Base-by-base conservation (phyloP, 139 green algal genomes). In the Coccomyxa sp. region DNA sequence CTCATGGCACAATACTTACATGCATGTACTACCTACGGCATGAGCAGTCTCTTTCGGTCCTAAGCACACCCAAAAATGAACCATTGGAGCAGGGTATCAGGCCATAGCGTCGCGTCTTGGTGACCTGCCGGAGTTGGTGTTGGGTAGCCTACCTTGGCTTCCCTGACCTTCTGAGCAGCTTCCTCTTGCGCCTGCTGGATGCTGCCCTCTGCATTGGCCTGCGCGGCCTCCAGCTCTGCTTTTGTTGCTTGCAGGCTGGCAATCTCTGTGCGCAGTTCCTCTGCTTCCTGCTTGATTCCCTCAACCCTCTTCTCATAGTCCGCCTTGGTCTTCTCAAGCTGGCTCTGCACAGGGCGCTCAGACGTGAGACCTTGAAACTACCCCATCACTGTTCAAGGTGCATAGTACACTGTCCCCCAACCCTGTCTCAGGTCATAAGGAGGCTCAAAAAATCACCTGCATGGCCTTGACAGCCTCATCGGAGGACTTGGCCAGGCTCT, bases 391-490 rank as follows among this genome's bases (percentile, higher is more conserved):
- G n/a, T n/a, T n/a, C n/a, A n/a, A n/a, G n/a, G n/a, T n/a, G n/a
- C n/a, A n/a, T n/a, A n/a, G n/a, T n/a, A n/a, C n/a, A n/a, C n/a
- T n/a, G n/a, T n/a, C n/a, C n/a, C n/a, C n/a, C n/a, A n/a, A n/a
- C n/a, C n/a, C n/a, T n/a, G n/a, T n/a, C n/a, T n/a, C n/a, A n/a
- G n/a, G n/a, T n/a, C n/a, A n/a, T n/a, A n/a, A n/a, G n/a, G n/a
- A n/a, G n/a, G n/a, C n/a, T n/a, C n/a, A n/a, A n/a, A n/a, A n/a
- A n/a, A n/a, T n/a, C n/a, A n/a, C 81, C 73, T 85, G 78, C 77
- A 82, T 85, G 39, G 40, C 64, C 31, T 68, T 76, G 33, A 91
- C 70, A 55, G 87, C 85, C 70, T 91, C 86, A 64, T 91, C 87
- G 41, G 75, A 83, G 22, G 86, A 86, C 33, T 41, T 68, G 18